phyloP scores from a whole-genome alignment of 768 basidiomycete species.

The Pleurotus pulmonarius region DNA sequence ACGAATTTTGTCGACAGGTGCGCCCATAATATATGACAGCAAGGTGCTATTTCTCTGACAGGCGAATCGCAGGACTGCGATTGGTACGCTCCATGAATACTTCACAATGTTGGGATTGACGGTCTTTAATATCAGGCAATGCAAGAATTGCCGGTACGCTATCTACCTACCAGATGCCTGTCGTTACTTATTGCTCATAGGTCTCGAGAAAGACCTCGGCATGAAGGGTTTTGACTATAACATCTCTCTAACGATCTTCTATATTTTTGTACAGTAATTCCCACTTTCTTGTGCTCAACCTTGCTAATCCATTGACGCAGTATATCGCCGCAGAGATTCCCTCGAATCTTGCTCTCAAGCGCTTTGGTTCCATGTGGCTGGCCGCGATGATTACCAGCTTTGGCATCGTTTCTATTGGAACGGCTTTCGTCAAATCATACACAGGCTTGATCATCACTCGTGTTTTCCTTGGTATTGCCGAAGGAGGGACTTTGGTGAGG shows the following conservation, averaged over 20 bases:
- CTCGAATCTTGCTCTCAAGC: slow-evolving; percentile 38
- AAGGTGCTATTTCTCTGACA: background rate
- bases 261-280: slow-evolving; percentile 26
- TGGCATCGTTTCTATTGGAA: slow-evolving; percentile 33
- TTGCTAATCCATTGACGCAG: slow-evolving; percentile 15
- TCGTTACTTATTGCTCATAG: slow-evolving; percentile 14
- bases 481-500: slow-evolving; percentile 38
- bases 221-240: slow-evolving; percentile 40
- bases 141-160: slow-evolving; percentile 27
- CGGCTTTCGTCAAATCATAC: slow-evolving; percentile 35
- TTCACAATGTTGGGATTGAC: background rate
- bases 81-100: slow-evolving; percentile 11
- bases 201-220: slow-evolving; percentile 36
- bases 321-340: slow-evolving; percentile 36
- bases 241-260: slow-evolving; percentile 37
- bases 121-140: slow-evolving; percentile 17
- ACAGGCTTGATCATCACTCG: slow-evolving; percentile 31
- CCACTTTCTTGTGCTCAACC: background rate
- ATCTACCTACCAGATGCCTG: background rate
- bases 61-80: slow-evolving; percentile 16
- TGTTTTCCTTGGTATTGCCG: slow-evolving; percentile 37
- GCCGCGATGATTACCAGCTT: slow-evolving; percentile 34
- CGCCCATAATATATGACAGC: background rate
- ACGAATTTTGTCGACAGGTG: slow-evolving; percentile 37
- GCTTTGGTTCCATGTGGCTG: slow-evolving; percentile 35